Percentiles rank a stretch among this genome's conserved stretches.
Conservation (phyloP, 352 stramenopile species). For the Globisporangium nodosum region DNA sequence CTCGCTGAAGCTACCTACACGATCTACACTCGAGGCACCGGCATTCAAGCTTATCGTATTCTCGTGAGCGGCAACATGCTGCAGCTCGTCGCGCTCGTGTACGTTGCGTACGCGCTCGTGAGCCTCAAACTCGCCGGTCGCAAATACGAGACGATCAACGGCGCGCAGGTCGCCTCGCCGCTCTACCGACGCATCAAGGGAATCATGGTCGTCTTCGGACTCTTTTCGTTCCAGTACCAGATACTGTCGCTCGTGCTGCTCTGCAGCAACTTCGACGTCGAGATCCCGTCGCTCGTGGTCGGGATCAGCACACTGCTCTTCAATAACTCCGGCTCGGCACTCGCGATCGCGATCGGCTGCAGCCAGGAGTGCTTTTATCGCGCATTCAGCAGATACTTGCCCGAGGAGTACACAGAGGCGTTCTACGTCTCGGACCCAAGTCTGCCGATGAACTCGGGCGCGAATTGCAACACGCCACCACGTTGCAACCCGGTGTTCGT, state of each 20-base stretch:
- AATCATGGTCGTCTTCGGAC: constrained; percentile 53
- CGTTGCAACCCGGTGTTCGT: constrained; percentile 49
- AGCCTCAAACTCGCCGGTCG: constrained; percentile 35
- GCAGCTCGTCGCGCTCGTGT: constrained; percentile 29
- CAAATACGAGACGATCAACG: constrained; percentile 47
- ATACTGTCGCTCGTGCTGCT: constrained; percentile 38
- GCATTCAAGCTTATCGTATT: constrained; percentile 28
- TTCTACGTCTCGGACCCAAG: constrained; percentile 41
- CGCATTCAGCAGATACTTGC: constrained; percentile 29
- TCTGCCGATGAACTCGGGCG: constrained; percentile 17
- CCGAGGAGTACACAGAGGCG: constrained; percentile 36
- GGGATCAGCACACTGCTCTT: constrained; percentile 38
- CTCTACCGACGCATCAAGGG: constrained; percentile 53
- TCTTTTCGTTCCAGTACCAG: constrained; percentile 44
- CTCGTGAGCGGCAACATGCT: constrained; percentile 44
- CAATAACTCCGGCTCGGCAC: constrained; percentile 32
- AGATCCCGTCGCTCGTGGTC: constrained; percentile 25
- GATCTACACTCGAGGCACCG: constrained; percentile 32
- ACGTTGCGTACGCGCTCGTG: constrained; percentile 32
- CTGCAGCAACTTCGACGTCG: constrained; percentile 25
- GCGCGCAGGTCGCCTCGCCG: constrained; percentile 36
- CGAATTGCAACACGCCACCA: constrained; percentile 15
- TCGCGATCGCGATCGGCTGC: constrained; percentile 42
- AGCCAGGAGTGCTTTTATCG: constrained; percentile 42
- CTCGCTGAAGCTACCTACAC: constrained; percentile 27